Evolutionary conservation across 805 yeast species (phyloP).

Genomic region (Candida coquimbonensis): DNA sequence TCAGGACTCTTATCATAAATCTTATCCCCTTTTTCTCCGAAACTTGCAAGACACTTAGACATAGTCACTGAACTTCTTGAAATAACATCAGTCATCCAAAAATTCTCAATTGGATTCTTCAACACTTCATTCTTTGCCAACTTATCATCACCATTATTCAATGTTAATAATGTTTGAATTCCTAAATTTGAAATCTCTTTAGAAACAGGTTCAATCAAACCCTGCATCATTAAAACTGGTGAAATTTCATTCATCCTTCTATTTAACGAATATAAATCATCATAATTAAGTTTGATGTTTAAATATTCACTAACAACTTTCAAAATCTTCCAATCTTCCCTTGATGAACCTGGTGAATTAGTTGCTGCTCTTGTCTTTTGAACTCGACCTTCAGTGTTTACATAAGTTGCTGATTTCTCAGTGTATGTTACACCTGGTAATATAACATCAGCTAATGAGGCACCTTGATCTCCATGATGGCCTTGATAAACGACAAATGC

Average conservation of each 20-base stretch:
- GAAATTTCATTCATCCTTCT: conserved; percentile 68
- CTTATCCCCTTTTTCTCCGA: conserved; percentile 62
- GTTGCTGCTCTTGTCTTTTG: conserved; percentile 83
- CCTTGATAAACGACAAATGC: conserved; percentile 89
- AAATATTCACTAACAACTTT: conserved; percentile 79
- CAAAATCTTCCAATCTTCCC: conserved; percentile 87
- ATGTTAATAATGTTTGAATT: conserved; percentile 33
- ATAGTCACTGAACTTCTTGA: conserved; percentile 84
- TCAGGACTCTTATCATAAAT: conserved; percentile 35
- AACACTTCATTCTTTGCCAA: conserved; percentile 36
- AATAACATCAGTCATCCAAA: conserved; percentile 82
- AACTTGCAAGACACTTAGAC: conserved; percentile 77
- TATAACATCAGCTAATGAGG: conserved; percentile 80
- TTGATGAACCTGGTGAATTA: conserved; percentile 81
- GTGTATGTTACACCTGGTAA: conserved; percentile 87
- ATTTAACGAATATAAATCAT: conserved; percentile 61
- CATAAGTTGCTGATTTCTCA: conserved; percentile 77
- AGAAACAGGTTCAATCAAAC: conserved; percentile 63
- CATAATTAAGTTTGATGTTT: conserved; percentile 66
- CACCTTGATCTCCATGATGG: conserved; percentile 88
- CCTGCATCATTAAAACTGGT: conserved; percentile 74
- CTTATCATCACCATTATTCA: conserved; percentile 27
- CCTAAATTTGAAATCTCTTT: conserved; percentile 51
- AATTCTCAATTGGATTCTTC: conserved; percentile 70
- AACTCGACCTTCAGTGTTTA: conserved; percentile 86